Base-by-base conservation (phyloP, 2,329 filamentous ascomycete genomes). In the Pyrenophora tritici-repentis region DNA sequence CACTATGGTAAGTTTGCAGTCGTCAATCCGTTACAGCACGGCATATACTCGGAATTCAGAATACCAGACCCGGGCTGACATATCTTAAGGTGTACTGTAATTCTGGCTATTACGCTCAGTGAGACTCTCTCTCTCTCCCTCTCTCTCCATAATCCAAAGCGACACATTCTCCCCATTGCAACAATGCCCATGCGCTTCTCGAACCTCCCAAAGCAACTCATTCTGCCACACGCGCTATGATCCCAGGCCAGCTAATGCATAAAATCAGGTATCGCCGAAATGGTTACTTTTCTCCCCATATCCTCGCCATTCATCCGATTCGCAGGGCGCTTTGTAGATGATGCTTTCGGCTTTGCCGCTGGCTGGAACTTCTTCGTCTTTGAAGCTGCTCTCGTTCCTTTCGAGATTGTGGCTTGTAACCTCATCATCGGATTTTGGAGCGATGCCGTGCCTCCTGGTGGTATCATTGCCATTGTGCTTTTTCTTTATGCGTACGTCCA, bases 241-340 rank as follows among this genome's bases (percentile, higher is more conserved):
- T 47, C 36, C 44, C 47, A 53, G 41, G 14, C 33, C 46, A 47
- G 58, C 65, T 67, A 63, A 70, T 54, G 29, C 10, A 24, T 20
- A 37, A 16, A 24, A 31, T 12, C 56, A 75, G 72, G 75, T 66
- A 83, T 89, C 75, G 86, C 86, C 10, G 88, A 91, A 69, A 90
- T 91, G 87, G 87, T 89, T 6, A 88, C 86, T 0, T 90, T 88
- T 58, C 76, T 90, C 2, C 88, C 89, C 6, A 88, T 91, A 46
- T 89, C 87, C 0, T 90, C 87, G 34, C 87, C 88, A 0, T 91
- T 92, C 70, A 88, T 91, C 66, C 85, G 86, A 20, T 90, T 91
- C 63, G 88, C 88, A 3, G 87, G 87, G 12, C 82, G 86, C 39
- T 91, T 85, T 59, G 87, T 91, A 24, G 88, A 91, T 59, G 86